phyloP scores from a whole-genome alignment of 495 filamentous ascomycete species.

The Chaetomium cochliodes region DNA sequence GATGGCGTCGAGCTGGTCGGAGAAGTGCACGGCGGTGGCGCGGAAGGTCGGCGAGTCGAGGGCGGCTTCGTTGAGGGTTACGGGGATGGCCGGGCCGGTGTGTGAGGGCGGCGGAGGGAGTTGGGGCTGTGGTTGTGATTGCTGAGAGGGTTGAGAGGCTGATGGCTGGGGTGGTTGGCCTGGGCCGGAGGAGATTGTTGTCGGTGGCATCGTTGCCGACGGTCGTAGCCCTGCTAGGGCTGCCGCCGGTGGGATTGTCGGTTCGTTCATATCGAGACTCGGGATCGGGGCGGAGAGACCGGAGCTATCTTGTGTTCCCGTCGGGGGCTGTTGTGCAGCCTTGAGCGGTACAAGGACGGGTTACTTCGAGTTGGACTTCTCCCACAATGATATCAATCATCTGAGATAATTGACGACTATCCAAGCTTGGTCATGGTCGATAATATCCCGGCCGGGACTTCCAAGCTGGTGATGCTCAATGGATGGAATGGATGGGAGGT shows the following conservation, averaged over 20 bases:
- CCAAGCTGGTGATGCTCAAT: background rate
- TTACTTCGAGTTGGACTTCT: background rate
- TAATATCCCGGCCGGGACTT: too few species aligned
- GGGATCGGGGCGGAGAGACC: background rate
- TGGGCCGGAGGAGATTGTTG: background rate
- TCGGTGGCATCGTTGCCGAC: slow-evolving; percentile 6
- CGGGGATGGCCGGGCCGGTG: slow-evolving; percentile 59
- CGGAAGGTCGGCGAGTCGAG: slow-evolving; percentile 96
- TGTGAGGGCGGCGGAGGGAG: background rate
- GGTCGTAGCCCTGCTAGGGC: slow-evolving; percentile 14
- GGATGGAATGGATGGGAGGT: background rate
- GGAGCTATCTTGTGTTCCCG: background rate
- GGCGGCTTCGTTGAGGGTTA: slow-evolving; percentile 87
- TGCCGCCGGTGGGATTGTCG: slow-evolving; percentile 20
- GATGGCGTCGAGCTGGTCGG: slow-evolving; percentile 85
- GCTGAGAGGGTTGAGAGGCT: slow-evolving; percentile 4
- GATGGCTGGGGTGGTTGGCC: slow-evolving; percentile 7
- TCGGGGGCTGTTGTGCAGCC: background rate
- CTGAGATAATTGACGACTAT: background rate
- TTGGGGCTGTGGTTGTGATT: background rate
- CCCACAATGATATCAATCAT: background rate
- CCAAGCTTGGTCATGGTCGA: background rate
- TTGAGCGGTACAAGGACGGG: background rate
- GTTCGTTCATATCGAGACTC: slow-evolving; percentile 16
- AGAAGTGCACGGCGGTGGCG: slow-evolving; percentile 81